phyloP scores from a whole-genome alignment of 495 filamentous ascomycete genomes.

The Penicillium mononematosum region DNA sequence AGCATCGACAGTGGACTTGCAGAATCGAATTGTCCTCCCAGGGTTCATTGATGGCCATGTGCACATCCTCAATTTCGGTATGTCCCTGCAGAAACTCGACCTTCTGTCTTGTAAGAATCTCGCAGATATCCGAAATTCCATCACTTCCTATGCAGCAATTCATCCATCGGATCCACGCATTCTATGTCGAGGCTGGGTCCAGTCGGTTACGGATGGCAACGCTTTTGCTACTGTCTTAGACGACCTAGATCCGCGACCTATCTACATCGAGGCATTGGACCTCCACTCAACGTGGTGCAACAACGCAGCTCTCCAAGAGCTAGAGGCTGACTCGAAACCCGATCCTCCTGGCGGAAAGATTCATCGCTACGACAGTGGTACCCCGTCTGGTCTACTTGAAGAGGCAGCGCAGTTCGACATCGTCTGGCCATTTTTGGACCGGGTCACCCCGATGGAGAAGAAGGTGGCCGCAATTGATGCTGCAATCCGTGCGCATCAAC shows the following conservation, averaged over 20 bases:
- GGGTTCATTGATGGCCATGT: constrained; percentile 65
- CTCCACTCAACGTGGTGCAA: constrained; percentile 64
- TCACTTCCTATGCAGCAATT: constrained; percentile 44
- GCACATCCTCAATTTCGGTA: constrained; percentile 60
- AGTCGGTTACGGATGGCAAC: constrained; percentile 52
- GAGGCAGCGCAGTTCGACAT: constrained; percentile 58
- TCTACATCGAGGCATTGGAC: constrained; percentile 62
- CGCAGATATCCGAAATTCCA: constrained; percentile 48
- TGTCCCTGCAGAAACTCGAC: constrained; percentile 56
- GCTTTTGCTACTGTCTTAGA: constrained; percentile 53
- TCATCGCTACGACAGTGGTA: constrained; percentile 47
- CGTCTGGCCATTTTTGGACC: constrained; percentile 59
- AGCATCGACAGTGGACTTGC: constrained; percentile 37
- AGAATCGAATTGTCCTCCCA: constrained; percentile 49
- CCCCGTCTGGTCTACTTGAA: constrained; percentile 51
- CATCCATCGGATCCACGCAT: constrained; percentile 51
- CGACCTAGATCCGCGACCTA: constrained; percentile 50
- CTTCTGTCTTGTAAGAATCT: constrained; percentile 51
- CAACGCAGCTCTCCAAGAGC: constrained; percentile 50
- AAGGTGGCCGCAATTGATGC: constrained; percentile 44
- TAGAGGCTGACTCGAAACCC: constrained; percentile 45
- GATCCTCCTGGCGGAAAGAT: constrained; percentile 58
- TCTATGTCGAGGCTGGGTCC: constrained; percentile 60
- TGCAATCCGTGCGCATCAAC: constrained; percentile 9
- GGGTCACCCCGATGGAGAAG: constrained; percentile 49